phyloP scores from a whole-genome alignment of 352 stramenopile genomes.

The Globisporangium radiosum region DNA sequence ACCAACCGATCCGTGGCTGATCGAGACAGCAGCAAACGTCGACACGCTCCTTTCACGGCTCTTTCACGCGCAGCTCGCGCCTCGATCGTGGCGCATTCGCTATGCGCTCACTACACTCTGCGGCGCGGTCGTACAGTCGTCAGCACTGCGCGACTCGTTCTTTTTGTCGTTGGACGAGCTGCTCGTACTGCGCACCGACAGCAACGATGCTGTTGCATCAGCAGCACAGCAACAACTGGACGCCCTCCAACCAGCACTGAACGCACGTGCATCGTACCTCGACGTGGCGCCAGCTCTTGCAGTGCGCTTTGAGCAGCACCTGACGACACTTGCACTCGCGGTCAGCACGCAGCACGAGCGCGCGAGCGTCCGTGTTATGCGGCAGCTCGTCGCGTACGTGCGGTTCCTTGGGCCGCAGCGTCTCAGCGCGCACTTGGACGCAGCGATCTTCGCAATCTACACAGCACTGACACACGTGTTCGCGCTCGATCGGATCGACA shows the following conservation, averaged over 20 bases:
- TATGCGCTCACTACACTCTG: constrained; percentile 57
- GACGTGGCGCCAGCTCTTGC: constrained; percentile 49
- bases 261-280: constrained; percentile 42
- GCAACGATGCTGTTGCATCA: constrained; percentile 26
- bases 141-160: constrained; percentile 49
- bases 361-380: constrained; percentile 46
- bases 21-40: constrained; percentile 47
- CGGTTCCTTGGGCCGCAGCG: constrained; percentile 28
- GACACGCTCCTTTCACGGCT: constrained; percentile 56
- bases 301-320: constrained; percentile 62
- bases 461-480: constrained; percentile 39
- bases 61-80: constrained; percentile 29
- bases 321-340: constrained; percentile 61
- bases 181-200: constrained; percentile 54
- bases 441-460: constrained; percentile 40
- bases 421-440: constrained; percentile 43
- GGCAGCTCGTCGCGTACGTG: constrained; percentile 67
- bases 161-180: constrained; percentile 78
- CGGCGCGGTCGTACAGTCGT: constrained; percentile 41
- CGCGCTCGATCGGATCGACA: constrained; percentile 61
- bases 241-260: constrained; percentile 18
- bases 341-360: constrained; percentile 54
- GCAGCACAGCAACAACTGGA: constrained; percentile 14
- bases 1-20: constrained; percentile 39
- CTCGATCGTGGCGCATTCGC: constrained; percentile 59